phyloP scores from a whole-genome alignment of 2,329 filamentous ascomycete genomes.

The Exserohilum rostratum region DNA sequence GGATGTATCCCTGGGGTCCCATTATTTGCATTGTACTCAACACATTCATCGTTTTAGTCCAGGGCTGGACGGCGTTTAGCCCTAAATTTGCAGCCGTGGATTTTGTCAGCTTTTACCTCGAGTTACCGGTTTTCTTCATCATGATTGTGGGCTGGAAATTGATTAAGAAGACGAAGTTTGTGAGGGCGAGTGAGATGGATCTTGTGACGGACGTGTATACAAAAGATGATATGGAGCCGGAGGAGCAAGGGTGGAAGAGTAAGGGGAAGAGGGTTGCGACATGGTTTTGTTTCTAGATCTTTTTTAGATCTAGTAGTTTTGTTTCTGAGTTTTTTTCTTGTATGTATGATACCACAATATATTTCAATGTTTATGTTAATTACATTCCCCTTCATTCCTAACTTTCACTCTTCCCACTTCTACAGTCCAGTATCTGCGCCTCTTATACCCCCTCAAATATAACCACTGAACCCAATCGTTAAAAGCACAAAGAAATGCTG shows the following conservation, averaged over 20 bases:
- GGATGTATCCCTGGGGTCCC: conserved; percentile 61
- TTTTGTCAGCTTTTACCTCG: conserved; percentile 59
- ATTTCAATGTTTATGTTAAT: too few relatives aligned
- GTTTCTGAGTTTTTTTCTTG: too few relatives aligned
- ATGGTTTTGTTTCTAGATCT: conserved; percentile 37
- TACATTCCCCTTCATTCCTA: too few relatives aligned
- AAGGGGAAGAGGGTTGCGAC: conserved; percentile 32
- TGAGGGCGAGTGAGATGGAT: conserved; percentile 35
- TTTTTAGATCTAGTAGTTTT: too few relatives aligned
- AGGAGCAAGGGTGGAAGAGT: conserved; percentile 26
- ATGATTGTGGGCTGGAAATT: conserved; percentile 41
- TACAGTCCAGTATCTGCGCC: too few relatives aligned
- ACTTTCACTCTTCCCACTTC: too few relatives aligned
- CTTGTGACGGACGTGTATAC: conserved; percentile 41
- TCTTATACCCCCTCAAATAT: too few relatives aligned
- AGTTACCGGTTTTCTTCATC: conserved; percentile 39
- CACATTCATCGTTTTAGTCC: conserved; percentile 38
- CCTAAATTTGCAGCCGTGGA: conserved; percentile 51
- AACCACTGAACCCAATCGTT: too few relatives aligned
- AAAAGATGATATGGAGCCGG: conserved; percentile 37
- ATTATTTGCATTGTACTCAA: conserved; percentile 33
- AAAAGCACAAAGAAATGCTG: too few relatives aligned
- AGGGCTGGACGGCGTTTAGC: conserved; percentile 60
- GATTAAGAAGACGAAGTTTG: conserved; percentile 37
- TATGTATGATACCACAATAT: too few relatives aligned